Evolutionary conservation across 768 basidiomycete genomes (phyloP).

Genomic region (Strobilomyces confusus): DNA sequence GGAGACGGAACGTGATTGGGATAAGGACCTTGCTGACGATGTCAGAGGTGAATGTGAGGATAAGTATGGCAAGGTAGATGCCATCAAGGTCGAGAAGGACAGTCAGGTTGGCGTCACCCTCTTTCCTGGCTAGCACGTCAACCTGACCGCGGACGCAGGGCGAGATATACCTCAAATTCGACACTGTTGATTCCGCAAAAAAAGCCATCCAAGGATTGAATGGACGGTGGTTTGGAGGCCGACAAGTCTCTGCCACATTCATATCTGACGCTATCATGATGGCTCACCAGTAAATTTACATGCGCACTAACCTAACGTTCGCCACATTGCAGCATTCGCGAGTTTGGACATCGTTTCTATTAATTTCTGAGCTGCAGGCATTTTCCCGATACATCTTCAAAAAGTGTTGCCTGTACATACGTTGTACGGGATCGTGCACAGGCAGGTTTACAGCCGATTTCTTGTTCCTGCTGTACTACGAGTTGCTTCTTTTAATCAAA

Average conservation of each 20-base stretch:
- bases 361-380: slow-evolving; percentile 32
- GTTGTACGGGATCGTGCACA: slow-evolving; percentile 30
- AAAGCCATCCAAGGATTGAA: slow-evolving; percentile 87
- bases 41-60: slow-evolving; percentile 91
- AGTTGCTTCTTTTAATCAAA: slow-evolving; percentile 33
- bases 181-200: slow-evolving; percentile 71
- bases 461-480: slow-evolving; percentile 27
- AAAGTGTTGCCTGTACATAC: slow-evolving; percentile 30
- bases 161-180: slow-evolving; percentile 96
- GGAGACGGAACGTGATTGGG: slow-evolving; percentile 96
- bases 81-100: slow-evolving; percentile 92
- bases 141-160: slow-evolving; percentile 50
- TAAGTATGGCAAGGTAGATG: slow-evolving; percentile 84
- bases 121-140: not conserved
- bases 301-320: slow-evolving; percentile 24
- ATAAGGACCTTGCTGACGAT: slow-evolving; percentile 92
- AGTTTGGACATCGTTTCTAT: slow-evolving; percentile 20
- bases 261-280: slow-evolving; percentile 94
- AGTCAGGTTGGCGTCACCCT: slow-evolving; percentile 63
- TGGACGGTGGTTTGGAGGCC: slow-evolving; percentile 95
- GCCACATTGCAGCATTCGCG: slow-evolving; percentile 27
- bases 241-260: slow-evolving; percentile 80
- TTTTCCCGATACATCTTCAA: slow-evolving; percentile 29
- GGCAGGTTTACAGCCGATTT: slow-evolving; percentile 38
- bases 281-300: slow-evolving; percentile 64